Evolutionary conservation across 1,139 yeast species (phyloP).

Genomic region (Sugiyamaella paludigena): DNA sequence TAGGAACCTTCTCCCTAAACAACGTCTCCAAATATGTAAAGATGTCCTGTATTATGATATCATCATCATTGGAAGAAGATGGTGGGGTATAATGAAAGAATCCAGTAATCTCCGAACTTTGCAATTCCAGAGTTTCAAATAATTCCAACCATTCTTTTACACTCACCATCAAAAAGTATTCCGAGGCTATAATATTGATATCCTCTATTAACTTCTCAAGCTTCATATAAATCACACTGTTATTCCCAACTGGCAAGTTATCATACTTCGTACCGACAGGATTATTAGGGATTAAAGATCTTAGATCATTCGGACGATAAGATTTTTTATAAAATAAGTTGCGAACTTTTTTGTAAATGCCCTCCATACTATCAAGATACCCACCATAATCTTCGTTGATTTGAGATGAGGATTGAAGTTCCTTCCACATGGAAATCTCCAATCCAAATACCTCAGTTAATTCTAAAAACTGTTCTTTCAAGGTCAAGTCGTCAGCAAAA

Average conservation of each 20-base stretch:
- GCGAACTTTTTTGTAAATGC: constrained; percentile 65
- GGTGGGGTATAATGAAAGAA: constrained; percentile 59
- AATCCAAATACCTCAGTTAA: constrained; percentile 67
- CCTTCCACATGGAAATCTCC: constrained; percentile 66
- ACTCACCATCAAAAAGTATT: constrained; percentile 58
- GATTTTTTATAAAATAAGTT: constrained; percentile 73
- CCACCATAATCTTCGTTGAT: constrained; percentile 35
- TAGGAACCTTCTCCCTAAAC: constrained; percentile 23
- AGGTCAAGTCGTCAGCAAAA: constrained; percentile 65
- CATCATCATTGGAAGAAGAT: constrained; percentile 48
- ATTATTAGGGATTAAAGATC: constrained; percentile 29
- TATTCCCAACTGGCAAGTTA: constrained; percentile 25
- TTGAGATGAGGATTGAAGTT: constrained; percentile 28
- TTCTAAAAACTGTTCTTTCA: constrained; percentile 62
- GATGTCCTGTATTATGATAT: constrained; percentile 62
- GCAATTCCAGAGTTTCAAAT: constrained; percentile 70
- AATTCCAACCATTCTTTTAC: constrained; percentile 78
- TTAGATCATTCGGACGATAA: constrained; percentile 61
- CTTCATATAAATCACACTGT: constrained; percentile 25
- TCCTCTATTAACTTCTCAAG: constrained; percentile 59
- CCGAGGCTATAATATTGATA: constrained; percentile 61
- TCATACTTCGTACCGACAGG: constrained; percentile 28
- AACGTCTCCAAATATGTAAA: constrained; percentile 67
- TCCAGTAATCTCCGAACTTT: constrained; percentile 53
- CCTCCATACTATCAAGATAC: constrained; percentile 44